A percentile compares a stretch with the other conserved stretches of the same genome.
Evolutionary conservation across 768 basidiomycete genomes (phyloP).

Genomic region (Boletus tomentosulus): DNA sequence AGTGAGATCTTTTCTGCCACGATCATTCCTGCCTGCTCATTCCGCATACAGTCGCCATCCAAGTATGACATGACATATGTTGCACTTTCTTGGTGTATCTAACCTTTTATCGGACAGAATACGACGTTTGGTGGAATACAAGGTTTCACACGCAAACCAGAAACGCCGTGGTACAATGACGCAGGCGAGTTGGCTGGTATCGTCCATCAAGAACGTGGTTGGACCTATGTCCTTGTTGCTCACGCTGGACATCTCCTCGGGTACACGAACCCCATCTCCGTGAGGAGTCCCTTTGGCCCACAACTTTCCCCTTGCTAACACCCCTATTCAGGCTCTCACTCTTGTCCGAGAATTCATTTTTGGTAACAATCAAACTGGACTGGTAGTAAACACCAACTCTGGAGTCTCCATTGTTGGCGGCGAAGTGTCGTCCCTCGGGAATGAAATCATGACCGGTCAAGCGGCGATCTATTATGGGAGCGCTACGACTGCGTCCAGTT

Average conservation of each 20-base stretch:
- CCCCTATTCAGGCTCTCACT: slow-evolving; percentile 44
- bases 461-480: slow-evolving; percentile 53
- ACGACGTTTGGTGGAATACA: slow-evolving; percentile 78
- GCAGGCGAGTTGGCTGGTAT: slow-evolving; percentile 56
- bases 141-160: slow-evolving; percentile 65
- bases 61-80: slow-evolving; percentile 31
- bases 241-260: slow-evolving; percentile 38
- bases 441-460: slow-evolving; percentile 48
- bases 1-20: slow-evolving; percentile 32
- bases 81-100: neutral
- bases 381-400: slow-evolving; percentile 36
- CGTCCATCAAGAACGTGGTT: slow-evolving; percentile 68
- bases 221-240: slow-evolving; percentile 39
- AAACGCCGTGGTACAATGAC: slow-evolving; percentile 64
- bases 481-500: slow-evolving; percentile 45
- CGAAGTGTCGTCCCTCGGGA: slow-evolving; percentile 42
- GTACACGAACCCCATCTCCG: slow-evolving; percentile 34
- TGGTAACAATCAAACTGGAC: slow-evolving; percentile 58
- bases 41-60: slow-evolving; percentile 45
- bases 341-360: slow-evolving; percentile 65
- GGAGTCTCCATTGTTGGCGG: slow-evolving; percentile 43
- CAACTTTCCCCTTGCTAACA: neutral
- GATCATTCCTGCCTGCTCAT: neutral
- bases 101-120: slow-evolving; percentile 41
- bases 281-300: slow-evolving; percentile 32